phyloP scores from a whole-genome alignment of 2,329 filamentous ascomycete species.

The Biscogniauxia marginata region DNA sequence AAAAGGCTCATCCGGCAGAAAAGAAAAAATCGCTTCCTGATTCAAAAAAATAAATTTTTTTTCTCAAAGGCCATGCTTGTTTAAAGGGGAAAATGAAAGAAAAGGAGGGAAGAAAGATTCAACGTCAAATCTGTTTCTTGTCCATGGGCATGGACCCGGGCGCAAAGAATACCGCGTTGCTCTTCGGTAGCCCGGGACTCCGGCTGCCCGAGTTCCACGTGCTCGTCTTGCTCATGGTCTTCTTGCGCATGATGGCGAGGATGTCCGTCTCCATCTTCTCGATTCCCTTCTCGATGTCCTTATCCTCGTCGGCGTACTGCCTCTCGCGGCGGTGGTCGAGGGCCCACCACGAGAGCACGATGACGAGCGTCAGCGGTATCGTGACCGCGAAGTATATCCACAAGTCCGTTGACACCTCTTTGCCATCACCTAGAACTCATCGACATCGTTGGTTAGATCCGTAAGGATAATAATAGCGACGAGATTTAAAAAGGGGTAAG shows the following conservation, averaged over 20 bases:
- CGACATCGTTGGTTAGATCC: neutral
- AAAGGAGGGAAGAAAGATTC: too few species aligned
- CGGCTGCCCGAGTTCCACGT: slow-evolving; percentile 47
- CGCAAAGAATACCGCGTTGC: slow-evolving; percentile 1
- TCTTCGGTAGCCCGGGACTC: neutral
- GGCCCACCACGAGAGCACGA: slow-evolving; percentile 55
- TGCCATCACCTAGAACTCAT: slow-evolving; percentile 30
- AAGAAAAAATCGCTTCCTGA: neutral
- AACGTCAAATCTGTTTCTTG: slow-evolving; percentile 7
- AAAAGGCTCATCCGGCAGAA: neutral
- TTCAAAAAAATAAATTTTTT: neutral
- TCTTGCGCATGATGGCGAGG: slow-evolving; percentile 53
- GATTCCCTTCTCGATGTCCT: slow-evolving; percentile 53
- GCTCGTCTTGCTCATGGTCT: slow-evolving; percentile 55
- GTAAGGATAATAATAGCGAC: neutral
- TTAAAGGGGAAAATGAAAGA: too few species aligned
- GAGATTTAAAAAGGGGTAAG: neutral
- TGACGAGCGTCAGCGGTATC: slow-evolving; percentile 54
- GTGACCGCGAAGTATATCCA: slow-evolving; percentile 66
- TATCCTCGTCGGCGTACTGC: slow-evolving; percentile 48
- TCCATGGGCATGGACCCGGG: neutral
- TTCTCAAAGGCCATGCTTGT: too few species aligned
- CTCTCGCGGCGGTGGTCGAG: slow-evolving; percentile 52
- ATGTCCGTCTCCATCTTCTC: slow-evolving; percentile 57
- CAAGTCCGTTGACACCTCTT: slow-evolving; percentile 49